Evolutionary conservation across 2,329 filamentous ascomycete species (phyloP).

Genomic region (Diplodia intermedia): DNA sequence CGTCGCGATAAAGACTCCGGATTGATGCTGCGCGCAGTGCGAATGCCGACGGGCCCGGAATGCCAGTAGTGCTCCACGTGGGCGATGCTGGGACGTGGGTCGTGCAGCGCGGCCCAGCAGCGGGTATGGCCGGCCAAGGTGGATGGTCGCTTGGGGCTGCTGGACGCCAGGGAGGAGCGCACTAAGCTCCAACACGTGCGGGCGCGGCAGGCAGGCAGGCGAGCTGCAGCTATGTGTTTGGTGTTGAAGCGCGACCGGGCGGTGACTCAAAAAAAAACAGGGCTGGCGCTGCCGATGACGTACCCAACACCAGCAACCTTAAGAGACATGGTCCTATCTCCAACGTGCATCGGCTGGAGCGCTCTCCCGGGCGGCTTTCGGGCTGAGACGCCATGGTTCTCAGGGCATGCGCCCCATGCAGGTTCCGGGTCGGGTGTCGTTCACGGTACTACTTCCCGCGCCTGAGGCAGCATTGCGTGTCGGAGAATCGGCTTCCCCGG

Average conservation of each 20-base stretch:
- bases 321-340: slow-evolving; percentile 7
- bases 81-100: slow-evolving; percentile 13
- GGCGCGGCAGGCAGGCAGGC: slow-evolving; percentile 16
- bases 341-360: slow-evolving; percentile 10
- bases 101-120: neutral
- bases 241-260: slow-evolving; percentile 12
- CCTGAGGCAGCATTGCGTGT: neutral
- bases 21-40: slow-evolving; percentile 19
- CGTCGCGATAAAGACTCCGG: slow-evolving; percentile 12
- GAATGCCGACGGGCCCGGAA: slow-evolving; percentile 14
- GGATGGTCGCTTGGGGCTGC: neutral
- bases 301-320: neutral
- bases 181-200: slow-evolving; percentile 14
- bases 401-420: slow-evolving; percentile 19
- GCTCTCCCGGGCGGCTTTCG: neutral
- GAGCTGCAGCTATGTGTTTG: slow-evolving; percentile 20
- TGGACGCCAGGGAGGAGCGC: neutral
- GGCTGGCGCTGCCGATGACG: slow-evolving; percentile 15
- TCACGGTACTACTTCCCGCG: too few relatives aligned
- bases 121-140: slow-evolving; percentile 13
- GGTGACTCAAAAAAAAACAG: slow-evolving; percentile 24
- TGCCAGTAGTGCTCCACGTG: slow-evolving; percentile 28
- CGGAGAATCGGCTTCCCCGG: slow-evolving; percentile 19
- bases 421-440: neutral
- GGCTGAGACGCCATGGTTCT: neutral